Base-by-base conservation (phyloP, 495 filamentous ascomycete species). In the Podospora australis region DNA sequence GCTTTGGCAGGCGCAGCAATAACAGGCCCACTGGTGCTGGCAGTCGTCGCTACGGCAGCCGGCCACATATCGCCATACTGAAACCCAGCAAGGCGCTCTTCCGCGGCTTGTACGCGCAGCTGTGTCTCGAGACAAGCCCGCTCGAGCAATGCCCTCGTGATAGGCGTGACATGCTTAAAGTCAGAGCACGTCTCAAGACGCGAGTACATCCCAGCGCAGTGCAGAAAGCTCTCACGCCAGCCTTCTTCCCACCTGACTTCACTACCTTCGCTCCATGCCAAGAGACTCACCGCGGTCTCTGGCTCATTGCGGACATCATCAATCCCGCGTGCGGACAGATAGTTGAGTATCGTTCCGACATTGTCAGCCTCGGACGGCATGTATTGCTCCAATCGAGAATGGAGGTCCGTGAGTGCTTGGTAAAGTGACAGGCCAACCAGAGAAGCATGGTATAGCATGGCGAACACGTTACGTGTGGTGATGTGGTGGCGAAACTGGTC, bases 241-340 rank as follows among this genome's bases (percentile, higher is more conserved):
- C 82, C 79, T 48, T 80, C 74, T 20, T 78, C 73, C 72, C 82
- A 81, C 16, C 75, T 74, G 3, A 85, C 76, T n/a, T 65, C 71
- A 7, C 71, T 65, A 10, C 63, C 68, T 53, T 87, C 84, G 19
- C 76, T 79, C 73, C 78, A 88, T 7, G 79, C 77, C 17, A 88
- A 66, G 4, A 87, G 59, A 4, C 78, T 74, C 2, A 81, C 74
- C 1, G 84, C 83, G 1, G 69, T 68, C 29, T 78, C 72, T 1
- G 81, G 66, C 48, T 82, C 81, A 49, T 80, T 79, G 10, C 82
- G 71, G 11, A 84, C 72, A 55, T 88, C 83, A 55, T 86, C 81
- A 11, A 86, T 76, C n/a, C 75, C 75, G 7, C 75, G 73, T 1
- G 60, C 67, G 6, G 72, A 66, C 3, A 83, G 57, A 50, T 81